These are phyloP conservation scores for Vaccinium myrtillus DNA, from an alignment of 148 eudicot species.

Conservation along the genomic window DNA sequence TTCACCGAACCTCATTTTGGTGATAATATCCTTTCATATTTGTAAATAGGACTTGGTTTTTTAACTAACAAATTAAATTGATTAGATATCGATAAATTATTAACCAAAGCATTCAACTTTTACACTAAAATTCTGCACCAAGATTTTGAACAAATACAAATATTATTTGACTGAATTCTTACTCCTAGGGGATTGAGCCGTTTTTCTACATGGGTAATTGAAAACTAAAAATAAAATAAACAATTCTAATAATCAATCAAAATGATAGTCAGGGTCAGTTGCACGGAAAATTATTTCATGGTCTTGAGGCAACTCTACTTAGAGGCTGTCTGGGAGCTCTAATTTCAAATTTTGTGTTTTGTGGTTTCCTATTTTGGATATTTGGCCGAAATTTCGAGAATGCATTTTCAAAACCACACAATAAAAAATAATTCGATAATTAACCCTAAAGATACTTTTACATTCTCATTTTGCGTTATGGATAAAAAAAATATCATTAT, in stretches of 20 bases:
- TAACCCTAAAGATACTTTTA: no score
- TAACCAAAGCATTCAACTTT: no score
- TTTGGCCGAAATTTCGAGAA: no score
- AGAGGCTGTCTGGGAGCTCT: no score
- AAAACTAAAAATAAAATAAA: not conserved
- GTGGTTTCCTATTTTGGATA: no score
- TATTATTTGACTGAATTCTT: not conserved
- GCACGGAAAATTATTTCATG: not conserved
- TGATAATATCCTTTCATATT: no score
- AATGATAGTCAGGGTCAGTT: not conserved
- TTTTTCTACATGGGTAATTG: not conserved
- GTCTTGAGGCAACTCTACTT: no score
- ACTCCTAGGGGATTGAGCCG: not conserved
- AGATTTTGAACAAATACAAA: not conserved
- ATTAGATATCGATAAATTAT: not conserved
- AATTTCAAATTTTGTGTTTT: no score
- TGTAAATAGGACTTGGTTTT: not conserved
- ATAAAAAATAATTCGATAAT: no score
- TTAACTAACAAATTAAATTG: not conserved
- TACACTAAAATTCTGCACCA: not conserved
- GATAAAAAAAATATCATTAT: no score
- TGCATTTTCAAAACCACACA: no score
- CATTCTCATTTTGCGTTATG: no score
- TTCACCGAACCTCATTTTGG: not conserved
- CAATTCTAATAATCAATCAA: not conserved